These are phyloP conservation scores for Entomortierella lignicola DNA, from an alignment of 192 early-diverging fungal genomes.

Conservation along the genomic window DNA sequence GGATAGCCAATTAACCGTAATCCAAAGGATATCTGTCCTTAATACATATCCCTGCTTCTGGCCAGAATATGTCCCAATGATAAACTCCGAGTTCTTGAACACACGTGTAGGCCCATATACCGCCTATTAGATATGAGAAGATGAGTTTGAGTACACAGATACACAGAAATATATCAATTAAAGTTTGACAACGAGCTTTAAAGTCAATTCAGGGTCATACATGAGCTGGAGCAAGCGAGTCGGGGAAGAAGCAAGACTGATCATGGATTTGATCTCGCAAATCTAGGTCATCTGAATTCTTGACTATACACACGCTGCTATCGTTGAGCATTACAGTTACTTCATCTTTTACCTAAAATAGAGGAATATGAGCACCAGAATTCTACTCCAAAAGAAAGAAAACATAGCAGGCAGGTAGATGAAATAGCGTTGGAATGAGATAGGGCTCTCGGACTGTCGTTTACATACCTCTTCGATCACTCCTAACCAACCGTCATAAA, in stretches of 20 bases:
- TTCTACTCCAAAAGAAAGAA: background rate
- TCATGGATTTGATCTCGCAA: conserved; percentile 43
- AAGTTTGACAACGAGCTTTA: background rate
- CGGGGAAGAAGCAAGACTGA: conserved; percentile 53
- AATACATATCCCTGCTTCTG: conserved; percentile 34
- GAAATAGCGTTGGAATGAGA: too few relatives aligned
- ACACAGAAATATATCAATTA: background rate
- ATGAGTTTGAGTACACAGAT: background rate
- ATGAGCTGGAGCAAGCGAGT: conserved; percentile 34
- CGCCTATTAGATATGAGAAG: conserved; percentile 3
- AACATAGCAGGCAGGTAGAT: too few relatives aligned
- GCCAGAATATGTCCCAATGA: conserved; percentile 21
- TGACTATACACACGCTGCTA: conserved; percentile 38
- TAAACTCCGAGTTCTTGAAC: conserved; percentile 37
- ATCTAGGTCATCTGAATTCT: conserved; percentile 47
- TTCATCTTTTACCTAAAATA: conserved; percentile 48
- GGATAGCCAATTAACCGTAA: conserved; percentile 45
- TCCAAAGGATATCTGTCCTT: conserved; percentile 25
- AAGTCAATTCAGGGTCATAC: conserved; percentile 6
- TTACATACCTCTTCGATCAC: conserved; percentile 55
- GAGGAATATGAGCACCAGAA: background rate
- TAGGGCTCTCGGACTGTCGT: conserved; percentile 6
- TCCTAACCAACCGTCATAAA: conserved; percentile 56
- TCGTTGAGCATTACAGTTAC: conserved; percentile 45
- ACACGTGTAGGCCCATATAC: conserved; percentile 33